A percentile compares a stretch with the other conserved stretches of the same genome.
Conservation (phyloP, 1,284 basidiomycete species). For the Wallemia mellicola region DNA sequence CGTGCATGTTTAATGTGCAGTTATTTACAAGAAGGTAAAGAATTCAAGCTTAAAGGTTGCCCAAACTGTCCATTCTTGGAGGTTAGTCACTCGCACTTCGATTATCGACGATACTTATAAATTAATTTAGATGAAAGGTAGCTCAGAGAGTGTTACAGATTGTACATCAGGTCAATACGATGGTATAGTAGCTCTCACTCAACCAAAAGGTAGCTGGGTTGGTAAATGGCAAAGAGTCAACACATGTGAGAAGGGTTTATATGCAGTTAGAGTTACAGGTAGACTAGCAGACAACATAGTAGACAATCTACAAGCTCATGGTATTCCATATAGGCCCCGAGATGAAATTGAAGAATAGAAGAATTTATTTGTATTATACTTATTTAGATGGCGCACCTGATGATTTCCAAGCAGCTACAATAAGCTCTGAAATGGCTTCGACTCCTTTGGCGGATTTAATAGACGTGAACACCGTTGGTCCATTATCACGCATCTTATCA, state of each 20-base stretch:
- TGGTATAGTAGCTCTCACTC: not conserved
- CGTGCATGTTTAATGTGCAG: not conserved
- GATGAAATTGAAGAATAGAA: slow-evolving; percentile 4
- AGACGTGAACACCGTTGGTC: slow-evolving; percentile 74
- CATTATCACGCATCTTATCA: slow-evolving; percentile 69
- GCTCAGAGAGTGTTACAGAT: not conserved
- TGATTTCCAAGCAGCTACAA: slow-evolving; percentile 57
- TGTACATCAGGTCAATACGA: not conserved
- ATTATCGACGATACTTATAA: too few relatives aligned
- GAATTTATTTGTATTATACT: slow-evolving; percentile 9
- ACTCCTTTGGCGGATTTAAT: slow-evolving; percentile 41
- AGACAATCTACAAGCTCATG: not conserved
- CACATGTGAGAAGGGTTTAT: not conserved
- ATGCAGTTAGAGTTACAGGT: not conserved
- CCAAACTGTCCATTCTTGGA: not conserved
- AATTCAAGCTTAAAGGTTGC: not conserved
- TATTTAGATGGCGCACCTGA: too few relatives aligned
- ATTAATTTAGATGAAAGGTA: too few relatives aligned
- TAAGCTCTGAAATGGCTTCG: slow-evolving; percentile 48
- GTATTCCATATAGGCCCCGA: not conserved
- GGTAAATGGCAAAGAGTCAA: not conserved
- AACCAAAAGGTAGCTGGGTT: not conserved
- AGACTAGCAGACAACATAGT: not conserved
- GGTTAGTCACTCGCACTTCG: too few relatives aligned
- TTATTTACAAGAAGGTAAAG: not conserved